A percentile compares a stretch with the other conserved stretches of the same genome.
Conservation (phyloP, 257 asterid genomes). For the Solanum bulbocastanum region DNA sequence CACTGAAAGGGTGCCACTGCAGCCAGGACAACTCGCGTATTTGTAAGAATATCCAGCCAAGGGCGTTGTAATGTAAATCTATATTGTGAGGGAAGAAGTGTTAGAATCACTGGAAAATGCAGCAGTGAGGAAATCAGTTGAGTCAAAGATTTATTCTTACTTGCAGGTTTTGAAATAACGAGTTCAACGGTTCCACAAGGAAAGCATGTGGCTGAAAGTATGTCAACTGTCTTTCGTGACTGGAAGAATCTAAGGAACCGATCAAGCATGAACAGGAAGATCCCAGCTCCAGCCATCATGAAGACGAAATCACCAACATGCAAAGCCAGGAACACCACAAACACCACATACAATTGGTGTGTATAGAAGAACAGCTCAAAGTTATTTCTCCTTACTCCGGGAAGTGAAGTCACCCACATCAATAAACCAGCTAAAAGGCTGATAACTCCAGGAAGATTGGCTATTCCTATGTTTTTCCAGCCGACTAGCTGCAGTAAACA, state of each 20-base stretch:
- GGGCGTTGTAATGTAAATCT: slow-evolving; percentile 62
- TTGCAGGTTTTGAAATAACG: slow-evolving; percentile 47
- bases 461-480: slow-evolving; percentile 3
- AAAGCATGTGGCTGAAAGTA: slow-evolving; percentile 43
- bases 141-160: slow-evolving; percentile 13
- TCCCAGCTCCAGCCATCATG: slow-evolving; percentile 43
- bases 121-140: not conserved
- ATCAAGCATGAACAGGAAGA: slow-evolving; percentile 64
- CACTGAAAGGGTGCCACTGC: slow-evolving; percentile 75
- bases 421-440: slow-evolving; percentile 9
- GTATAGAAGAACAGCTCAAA: slow-evolving; percentile 14
- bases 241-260: slow-evolving; percentile 61
- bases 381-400: slow-evolving; percentile 10
- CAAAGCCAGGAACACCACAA: slow-evolving; percentile 47
- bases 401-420: slow-evolving; percentile 14
- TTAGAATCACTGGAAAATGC: not conserved
- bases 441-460: slow-evolving; percentile 12
- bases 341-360: slow-evolving; percentile 29
- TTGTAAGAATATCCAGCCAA: slow-evolving; percentile 59
- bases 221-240: slow-evolving; percentile 40
- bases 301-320: slow-evolving; percentile 54
- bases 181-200: slow-evolving; percentile 67
- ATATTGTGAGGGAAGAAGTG: not conserved
- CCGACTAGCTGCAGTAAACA: slow-evolving; percentile 29
- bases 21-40: slow-evolving; percentile 55